phyloP scores from a whole-genome alignment of 2,329 filamentous ascomycete species.

The Pseudovirgaria hyperparasitica region DNA sequence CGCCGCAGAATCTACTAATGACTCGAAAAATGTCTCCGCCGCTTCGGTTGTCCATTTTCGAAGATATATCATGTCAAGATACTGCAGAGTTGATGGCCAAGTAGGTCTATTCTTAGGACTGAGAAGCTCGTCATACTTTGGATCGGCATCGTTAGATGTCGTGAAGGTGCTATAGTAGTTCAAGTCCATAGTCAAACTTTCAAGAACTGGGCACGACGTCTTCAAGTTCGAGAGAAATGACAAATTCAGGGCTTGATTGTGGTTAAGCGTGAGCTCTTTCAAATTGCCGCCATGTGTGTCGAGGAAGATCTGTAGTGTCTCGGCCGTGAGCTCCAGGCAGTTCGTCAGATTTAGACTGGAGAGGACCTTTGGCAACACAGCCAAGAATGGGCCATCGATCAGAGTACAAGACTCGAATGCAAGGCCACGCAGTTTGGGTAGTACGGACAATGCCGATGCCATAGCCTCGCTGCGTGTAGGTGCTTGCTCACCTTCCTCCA shows the following conservation, averaged over 20 bases:
- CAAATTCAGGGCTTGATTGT: slow-evolving; percentile 69
- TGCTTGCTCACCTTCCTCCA: slow-evolving; percentile 14
- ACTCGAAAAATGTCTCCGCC: slow-evolving; percentile 67
- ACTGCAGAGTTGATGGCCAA: slow-evolving; percentile 63
- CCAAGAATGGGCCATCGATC: slow-evolving; percentile 55
- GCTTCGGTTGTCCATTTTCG: slow-evolving; percentile 58
- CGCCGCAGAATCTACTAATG: slow-evolving; percentile 59
- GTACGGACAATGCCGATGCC: slow-evolving; percentile 38
- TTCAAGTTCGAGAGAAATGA: slow-evolving; percentile 59
- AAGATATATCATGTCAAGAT: slow-evolving; percentile 64
- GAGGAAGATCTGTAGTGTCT: slow-evolving; percentile 53
- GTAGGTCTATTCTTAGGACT: slow-evolving; percentile 50
- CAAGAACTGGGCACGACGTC: slow-evolving; percentile 54
- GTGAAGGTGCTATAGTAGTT: slow-evolving; percentile 62
- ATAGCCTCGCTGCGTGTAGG: slow-evolving; percentile 29
- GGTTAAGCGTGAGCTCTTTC: slow-evolving; percentile 54
- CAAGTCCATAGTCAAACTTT: slow-evolving; percentile 63
- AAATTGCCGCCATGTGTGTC: slow-evolving; percentile 54
- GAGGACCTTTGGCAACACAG: slow-evolving; percentile 53
- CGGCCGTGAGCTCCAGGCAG: slow-evolving; percentile 61
- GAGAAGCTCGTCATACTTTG: slow-evolving; percentile 59
- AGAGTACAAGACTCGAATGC: slow-evolving; percentile 64
- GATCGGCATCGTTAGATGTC: slow-evolving; percentile 58
- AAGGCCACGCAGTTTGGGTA: slow-evolving; percentile 54
- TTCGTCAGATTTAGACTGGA: slow-evolving; percentile 61